These are phyloP conservation scores for Onygena corvina DNA, from an alignment of 2,329 filamentous ascomycete genomes.

Conservation along the genomic window DNA sequence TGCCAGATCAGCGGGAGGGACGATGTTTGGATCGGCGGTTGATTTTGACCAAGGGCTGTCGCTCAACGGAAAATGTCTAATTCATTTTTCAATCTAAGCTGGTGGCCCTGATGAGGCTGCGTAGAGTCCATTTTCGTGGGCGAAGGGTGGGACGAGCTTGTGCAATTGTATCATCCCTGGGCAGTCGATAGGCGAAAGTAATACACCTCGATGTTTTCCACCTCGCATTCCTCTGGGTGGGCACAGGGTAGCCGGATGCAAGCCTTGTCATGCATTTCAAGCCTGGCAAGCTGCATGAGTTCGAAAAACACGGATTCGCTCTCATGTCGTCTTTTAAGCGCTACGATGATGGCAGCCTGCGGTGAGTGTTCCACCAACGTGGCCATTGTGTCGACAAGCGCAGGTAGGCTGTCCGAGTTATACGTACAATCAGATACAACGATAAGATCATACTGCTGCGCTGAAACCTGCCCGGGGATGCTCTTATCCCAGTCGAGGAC, in stretches of 20 bases:
- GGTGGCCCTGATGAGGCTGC: too few species aligned
- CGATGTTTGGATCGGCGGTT: background rate
- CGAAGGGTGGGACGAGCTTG: background rate
- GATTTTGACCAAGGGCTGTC: background rate
- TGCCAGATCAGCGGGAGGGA: background rate
- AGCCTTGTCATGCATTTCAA: constrained; percentile 25
- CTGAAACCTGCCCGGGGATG: constrained; percentile 33
- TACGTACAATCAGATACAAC: constrained; percentile 63
- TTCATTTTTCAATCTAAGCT: too few species aligned
- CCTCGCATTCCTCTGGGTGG: constrained; percentile 21
- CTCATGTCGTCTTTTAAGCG: constrained; percentile 55
- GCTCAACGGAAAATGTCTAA: background rate
- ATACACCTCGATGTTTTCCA: constrained; percentile 30
- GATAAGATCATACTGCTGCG: constrained; percentile 43
- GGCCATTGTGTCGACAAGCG: constrained; percentile 47
- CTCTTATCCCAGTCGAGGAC: constrained; percentile 53
- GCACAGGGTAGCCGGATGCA: constrained; percentile 27
- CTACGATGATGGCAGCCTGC: constrained; percentile 43
- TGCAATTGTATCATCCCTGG: background rate
- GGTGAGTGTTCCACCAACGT: constrained; percentile 40
- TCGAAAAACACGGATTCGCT: constrained; percentile 56
- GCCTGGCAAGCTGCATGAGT: constrained; percentile 38
- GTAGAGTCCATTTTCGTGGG: background rate
- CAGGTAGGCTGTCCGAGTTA: constrained; percentile 54
- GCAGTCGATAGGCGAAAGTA: constrained; percentile 18